phyloP scores from a whole-genome alignment of 495 filamentous ascomycete genomes.

The Tuber brumale region DNA sequence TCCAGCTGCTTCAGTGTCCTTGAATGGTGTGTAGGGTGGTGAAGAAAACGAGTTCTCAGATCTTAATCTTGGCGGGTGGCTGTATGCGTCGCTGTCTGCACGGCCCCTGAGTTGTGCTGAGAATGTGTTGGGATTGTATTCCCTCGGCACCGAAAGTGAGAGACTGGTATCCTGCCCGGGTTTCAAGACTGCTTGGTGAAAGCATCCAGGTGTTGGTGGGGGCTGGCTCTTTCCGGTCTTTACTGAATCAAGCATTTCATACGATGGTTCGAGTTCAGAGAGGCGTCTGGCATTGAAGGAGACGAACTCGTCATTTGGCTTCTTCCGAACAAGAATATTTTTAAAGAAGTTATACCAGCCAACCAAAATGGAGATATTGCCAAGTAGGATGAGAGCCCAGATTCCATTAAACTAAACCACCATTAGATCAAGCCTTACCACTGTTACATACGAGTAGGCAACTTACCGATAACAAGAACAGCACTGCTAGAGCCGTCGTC shows the following conservation, averaged over 20 bases:
- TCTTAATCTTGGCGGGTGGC: constrained; percentile 22
- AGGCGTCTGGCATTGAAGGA: constrained; percentile 68
- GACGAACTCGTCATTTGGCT: constrained; percentile 63
- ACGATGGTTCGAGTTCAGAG: constrained; percentile 61
- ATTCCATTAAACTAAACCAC: constrained; percentile 65
- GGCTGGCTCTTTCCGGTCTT: constrained; percentile 12
- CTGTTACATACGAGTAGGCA: neutral
- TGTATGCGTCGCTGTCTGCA: constrained; percentile 25
- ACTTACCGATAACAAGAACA: constrained; percentile 72
- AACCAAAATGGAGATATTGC: constrained; percentile 69
- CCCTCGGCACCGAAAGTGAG: constrained; percentile 29
- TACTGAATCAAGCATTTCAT: constrained; percentile 64
- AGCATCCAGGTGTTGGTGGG: constrained; percentile 6
- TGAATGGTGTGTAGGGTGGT: constrained; percentile 31
- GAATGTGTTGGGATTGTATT: constrained; percentile 40
- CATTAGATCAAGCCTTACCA: constrained; percentile 30
- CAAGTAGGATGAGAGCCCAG: constrained; percentile 74
- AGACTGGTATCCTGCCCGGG: constrained; percentile 5
- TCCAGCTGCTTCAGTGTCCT: constrained; percentile 18
- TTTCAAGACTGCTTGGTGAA: constrained; percentile 7
- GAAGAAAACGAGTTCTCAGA: constrained; percentile 28
- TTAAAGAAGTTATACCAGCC: constrained; percentile 71
- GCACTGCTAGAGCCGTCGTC: constrained; percentile 69
- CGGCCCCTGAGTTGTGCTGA: constrained; percentile 38
- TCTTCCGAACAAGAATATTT: constrained; percentile 45